A percentile compares a stretch with the other conserved stretches of the same genome.
Evolutionary conservation across 179 eudicot species (phyloP).

Genomic region (Beta corolliflora): DNA sequence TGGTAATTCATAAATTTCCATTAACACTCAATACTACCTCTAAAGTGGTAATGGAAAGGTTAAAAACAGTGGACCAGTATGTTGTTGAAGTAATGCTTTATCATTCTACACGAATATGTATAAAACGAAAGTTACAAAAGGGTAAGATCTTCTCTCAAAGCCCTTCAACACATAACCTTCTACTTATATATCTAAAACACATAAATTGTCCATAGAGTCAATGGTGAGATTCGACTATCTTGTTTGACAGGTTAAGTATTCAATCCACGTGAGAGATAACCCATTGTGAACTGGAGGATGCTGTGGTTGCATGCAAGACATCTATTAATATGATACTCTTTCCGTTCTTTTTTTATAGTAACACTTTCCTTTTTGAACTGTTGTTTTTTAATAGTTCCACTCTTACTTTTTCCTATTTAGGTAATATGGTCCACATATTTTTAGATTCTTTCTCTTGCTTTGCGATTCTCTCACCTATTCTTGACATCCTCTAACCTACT

Average conservation of each 20-base stretch:
- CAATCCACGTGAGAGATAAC: neutral
- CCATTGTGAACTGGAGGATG: neutral
- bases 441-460: no score
- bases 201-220: neutral
- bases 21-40: no score
- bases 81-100: neutral
- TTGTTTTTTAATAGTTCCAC: no score
- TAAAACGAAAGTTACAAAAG: neutral
- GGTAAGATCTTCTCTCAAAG: neutral
- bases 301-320: neutral
- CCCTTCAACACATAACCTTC: neutral
- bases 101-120: neutral
- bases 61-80: neutral
- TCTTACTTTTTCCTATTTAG: no score
- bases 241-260: neutral
- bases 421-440: no score
- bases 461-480: no score
- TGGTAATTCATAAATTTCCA: no score
- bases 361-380: no score
- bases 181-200: neutral
- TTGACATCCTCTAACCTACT: no score
- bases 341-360: no score
- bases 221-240: neutral
- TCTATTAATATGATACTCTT: no score
- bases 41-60: no score